Conservation (phyloP, 305 asterid species). For the Euphrasia arctica region DNA sequence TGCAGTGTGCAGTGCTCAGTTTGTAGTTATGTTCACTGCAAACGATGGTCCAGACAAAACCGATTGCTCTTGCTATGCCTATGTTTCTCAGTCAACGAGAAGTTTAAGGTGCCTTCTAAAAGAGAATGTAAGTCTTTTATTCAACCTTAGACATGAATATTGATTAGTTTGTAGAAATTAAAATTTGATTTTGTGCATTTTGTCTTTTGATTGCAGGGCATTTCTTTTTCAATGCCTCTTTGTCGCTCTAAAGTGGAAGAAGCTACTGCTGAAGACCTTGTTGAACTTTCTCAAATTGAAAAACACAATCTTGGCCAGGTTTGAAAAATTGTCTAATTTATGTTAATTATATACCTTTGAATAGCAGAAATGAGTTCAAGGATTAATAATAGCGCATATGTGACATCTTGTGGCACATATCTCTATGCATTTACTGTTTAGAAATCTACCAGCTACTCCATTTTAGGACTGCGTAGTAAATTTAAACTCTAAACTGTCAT, state of each 20-base stretch:
- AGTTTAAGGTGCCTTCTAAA: slow-evolving; percentile 75
- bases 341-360: slow-evolving; percentile 17
- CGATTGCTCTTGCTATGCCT: slow-evolving; percentile 61
- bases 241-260: slow-evolving; percentile 75
- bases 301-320: slow-evolving; percentile 83
- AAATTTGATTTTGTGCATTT: slow-evolving; percentile 19
- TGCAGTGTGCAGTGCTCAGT: slow-evolving; percentile 81
- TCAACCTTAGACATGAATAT: slow-evolving; percentile 4
- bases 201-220: slow-evolving; percentile 51
- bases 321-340: slow-evolving; percentile 26
- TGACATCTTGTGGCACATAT: slow-evolving; percentile 17
- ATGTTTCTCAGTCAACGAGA: slow-evolving; percentile 89
- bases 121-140: slow-evolving; percentile 62
- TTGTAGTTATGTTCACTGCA: slow-evolving; percentile 82
- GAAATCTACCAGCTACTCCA: slow-evolving; percentile 21
- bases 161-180: slow-evolving; percentile 12
- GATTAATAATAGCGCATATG: slow-evolving; percentile 2
- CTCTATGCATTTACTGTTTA: slow-evolving; percentile 14
- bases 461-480: slow-evolving; percentile 13
- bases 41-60: slow-evolving; percentile 40
- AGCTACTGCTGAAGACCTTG: slow-evolving; percentile 71
- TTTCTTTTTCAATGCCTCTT: slow-evolving; percentile 90
- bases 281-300: slow-evolving; percentile 74
- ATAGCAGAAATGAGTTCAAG: slow-evolving; percentile 14
- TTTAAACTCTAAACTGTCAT: not conserved